Conservation (phyloP, 2,329 filamentous ascomycete species). For the Cladosporium sp. region DNA sequence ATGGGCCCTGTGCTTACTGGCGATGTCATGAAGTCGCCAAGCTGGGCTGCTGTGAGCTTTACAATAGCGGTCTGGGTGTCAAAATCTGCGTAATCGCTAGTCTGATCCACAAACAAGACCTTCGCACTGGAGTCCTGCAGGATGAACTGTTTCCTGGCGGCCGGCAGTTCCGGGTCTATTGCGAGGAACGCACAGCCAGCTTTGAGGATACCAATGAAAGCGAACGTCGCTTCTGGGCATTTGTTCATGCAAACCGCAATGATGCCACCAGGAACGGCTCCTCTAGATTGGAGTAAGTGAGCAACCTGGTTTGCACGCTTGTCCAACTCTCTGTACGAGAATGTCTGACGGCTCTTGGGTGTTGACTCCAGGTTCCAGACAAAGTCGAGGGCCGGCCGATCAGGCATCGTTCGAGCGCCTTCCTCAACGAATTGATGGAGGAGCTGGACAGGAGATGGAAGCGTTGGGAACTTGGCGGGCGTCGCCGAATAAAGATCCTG, state of each 20-base stretch:
- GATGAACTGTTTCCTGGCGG: constrained; percentile 70
- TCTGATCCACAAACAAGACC: constrained; percentile 41
- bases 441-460: constrained; percentile 54
- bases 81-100: constrained; percentile 31
- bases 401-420: constrained; percentile 50
- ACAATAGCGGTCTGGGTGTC: constrained; percentile 3
- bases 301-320: constrained; percentile 66
- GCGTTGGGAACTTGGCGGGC: constrained; percentile 51
- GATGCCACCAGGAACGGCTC: constrained; percentile 52
- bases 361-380: constrained; percentile 40
- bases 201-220: constrained; percentile 76
- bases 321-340: constrained; percentile 72
- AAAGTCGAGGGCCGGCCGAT: constrained; percentile 69
- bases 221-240: constrained; percentile 75
- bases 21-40: constrained; percentile 22
- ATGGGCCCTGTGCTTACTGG: constrained; percentile 31
- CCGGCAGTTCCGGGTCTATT: constrained; percentile 67
- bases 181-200: constrained; percentile 76
- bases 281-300: constrained; percentile 50
- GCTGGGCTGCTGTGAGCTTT: constrained; percentile 13
- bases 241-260: constrained; percentile 79
- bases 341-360: constrained; percentile 46
- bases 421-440: constrained; percentile 74
- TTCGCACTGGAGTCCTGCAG: constrained; percentile 62
- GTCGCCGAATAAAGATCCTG: constrained; percentile 48